phyloP scores from a whole-genome alignment of 2,329 filamentous ascomycete genomes.

The Penicillium sp. region DNA sequence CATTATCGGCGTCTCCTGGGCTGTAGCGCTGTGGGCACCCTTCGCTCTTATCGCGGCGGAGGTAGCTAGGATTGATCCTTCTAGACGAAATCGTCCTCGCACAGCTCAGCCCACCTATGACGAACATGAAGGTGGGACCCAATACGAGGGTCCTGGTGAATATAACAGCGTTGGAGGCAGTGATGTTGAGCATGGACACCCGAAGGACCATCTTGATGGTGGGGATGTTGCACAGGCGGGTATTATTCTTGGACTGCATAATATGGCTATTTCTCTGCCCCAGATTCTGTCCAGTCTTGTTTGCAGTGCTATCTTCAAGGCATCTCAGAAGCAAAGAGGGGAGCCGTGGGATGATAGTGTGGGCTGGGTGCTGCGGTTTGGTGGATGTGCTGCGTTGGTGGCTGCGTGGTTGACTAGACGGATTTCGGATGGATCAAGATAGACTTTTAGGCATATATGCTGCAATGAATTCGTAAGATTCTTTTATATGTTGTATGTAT shows the following conservation, averaged over 20 bases:
- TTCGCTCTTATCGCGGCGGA: constrained; percentile 94
- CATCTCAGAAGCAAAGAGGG: constrained; percentile 83
- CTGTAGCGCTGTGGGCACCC: constrained; percentile 88
- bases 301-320: constrained; percentile 79
- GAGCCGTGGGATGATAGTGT: constrained; percentile 83
- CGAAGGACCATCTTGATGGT: constrained; percentile 34
- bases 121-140: not conserved
- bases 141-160: constrained; percentile 5
- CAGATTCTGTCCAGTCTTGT: constrained; percentile 87
- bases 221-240: constrained; percentile 74
- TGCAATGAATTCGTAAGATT: not conserved
- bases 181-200: constrained; percentile 31
- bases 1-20: constrained; percentile 86
- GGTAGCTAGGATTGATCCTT: constrained; percentile 77
- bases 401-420: constrained; percentile 71
- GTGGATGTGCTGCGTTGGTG: constrained; percentile 73
- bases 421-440: constrained; percentile 60
- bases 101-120: constrained; percentile 12
- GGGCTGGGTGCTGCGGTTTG: constrained; percentile 80
- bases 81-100: constrained; percentile 53
- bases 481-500: not conserved
- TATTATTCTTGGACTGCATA: constrained; percentile 91
- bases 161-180: not conserved
- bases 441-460: not conserved
- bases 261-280: constrained; percentile 87